Evolutionary conservation across 2,329 filamentous ascomycete species (phyloP).

Genomic region (Pleomassaria siparia): DNA sequence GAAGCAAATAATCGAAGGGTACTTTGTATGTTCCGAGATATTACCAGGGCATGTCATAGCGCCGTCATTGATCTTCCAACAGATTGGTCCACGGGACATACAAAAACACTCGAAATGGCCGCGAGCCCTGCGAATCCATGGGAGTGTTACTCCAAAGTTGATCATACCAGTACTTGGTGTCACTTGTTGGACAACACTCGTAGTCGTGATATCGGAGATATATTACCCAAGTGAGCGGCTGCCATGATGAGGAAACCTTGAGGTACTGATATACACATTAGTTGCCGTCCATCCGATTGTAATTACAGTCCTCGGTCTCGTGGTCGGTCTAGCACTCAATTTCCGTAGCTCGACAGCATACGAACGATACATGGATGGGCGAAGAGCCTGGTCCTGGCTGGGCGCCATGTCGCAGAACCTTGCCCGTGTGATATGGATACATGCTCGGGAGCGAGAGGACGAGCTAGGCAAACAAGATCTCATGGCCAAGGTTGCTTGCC

Average conservation of each 20-base stretch:
- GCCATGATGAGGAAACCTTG: conserved; percentile 43
- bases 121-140: conserved; percentile 70
- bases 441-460: conserved; percentile 60
- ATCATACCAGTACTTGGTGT: conserved; percentile 65
- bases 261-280: conserved; percentile 6
- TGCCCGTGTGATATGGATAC: conserved; percentile 77
- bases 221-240: conserved; percentile 36
- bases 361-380: conserved; percentile 61
- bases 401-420: conserved; percentile 55
- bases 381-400: conserved; percentile 61
- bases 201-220: conserved; percentile 23
- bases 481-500: conserved; percentile 66
- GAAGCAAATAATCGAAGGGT: conserved; percentile 51
- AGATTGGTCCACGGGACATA: conserved; percentile 62
- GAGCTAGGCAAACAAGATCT: conserved; percentile 62
- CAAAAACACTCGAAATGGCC: conserved; percentile 72
- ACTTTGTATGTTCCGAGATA: conserved; percentile 51
- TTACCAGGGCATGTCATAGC: not conserved
- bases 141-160: conserved; percentile 70
- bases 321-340: conserved; percentile 70
- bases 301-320: conserved; percentile 73
- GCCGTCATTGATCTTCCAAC: conserved; percentile 7
- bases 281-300: conserved; percentile 64
- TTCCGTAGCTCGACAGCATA: conserved; percentile 75
- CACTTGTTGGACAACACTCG: conserved; percentile 60